Conservation (phyloP, 768 basidiomycete genomes). For the Auriculariales sp. region DNA sequence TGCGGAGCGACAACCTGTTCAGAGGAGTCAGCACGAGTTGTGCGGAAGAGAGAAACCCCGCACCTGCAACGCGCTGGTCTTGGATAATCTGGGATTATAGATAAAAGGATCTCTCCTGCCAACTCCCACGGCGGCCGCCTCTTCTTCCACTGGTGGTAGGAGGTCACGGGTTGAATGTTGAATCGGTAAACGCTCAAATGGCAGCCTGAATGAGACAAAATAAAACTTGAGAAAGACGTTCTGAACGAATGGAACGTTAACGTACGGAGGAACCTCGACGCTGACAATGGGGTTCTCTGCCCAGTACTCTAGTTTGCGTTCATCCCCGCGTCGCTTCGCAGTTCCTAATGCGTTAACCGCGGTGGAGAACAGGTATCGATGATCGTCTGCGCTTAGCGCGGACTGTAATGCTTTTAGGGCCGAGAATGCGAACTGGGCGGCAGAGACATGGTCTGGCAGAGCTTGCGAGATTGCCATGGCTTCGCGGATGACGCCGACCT, state of each 20-base stretch:
- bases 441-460: slow-evolving; percentile 79
- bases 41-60: slow-evolving; percentile 8
- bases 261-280: slow-evolving; percentile 65
- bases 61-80: slow-evolving; percentile 42
- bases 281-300: slow-evolving; percentile 65
- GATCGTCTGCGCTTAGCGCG: slow-evolving; percentile 61
- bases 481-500: slow-evolving; percentile 86
- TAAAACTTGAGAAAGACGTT: slow-evolving; percentile 7
- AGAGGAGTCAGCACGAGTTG: slow-evolving; percentile 17
- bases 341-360: slow-evolving; percentile 59
- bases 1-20: slow-evolving; percentile 57
- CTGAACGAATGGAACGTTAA: slow-evolving; percentile 4
- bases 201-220: slow-evolving; percentile 41
- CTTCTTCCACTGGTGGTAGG: slow-evolving; percentile 2
- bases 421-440: slow-evolving; percentile 82
- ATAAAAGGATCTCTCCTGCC: slow-evolving; percentile 66
- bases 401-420: slow-evolving; percentile 60
- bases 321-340: slow-evolving; percentile 64
- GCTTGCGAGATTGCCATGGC: slow-evolving; percentile 85
- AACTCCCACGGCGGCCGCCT: slow-evolving; percentile 26
- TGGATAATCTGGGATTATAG: slow-evolving; percentile 66
- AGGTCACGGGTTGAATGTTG: slow-evolving; percentile 41
- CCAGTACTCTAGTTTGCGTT: slow-evolving; percentile 72
- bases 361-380: slow-evolving; percentile 62
- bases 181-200: slow-evolving; percentile 52